Evolutionary conservation across 1,284 basidiomycete species (phyloP), one percentile per base, ranked within the genome.

Genomic region (Mycena sp.): DNA sequence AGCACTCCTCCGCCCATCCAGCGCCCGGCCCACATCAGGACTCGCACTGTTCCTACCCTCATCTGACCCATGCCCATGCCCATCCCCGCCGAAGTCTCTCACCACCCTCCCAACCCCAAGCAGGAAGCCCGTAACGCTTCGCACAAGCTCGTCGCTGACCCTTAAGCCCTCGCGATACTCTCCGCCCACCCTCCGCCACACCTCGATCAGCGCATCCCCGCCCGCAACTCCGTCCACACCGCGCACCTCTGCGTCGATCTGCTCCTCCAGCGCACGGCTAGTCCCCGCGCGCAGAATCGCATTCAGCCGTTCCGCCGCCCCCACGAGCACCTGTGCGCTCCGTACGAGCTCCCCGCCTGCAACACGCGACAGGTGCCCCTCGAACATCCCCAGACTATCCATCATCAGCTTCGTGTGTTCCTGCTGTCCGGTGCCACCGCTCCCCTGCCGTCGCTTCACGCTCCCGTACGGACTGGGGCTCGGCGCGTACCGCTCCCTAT

Each of bases 61-160:
- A 21, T 74, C 76, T 17, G 71, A 78, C 16, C 75, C 69, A 26
- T 69, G 63, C 32, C 68, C 68, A 26, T 69, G 63, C 32, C 68
- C 68, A 16, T 70, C 73, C 50, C 75, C 73, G 49, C 75, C 77
- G 37, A 82, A 71, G 54, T 93, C 91, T 61, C 86, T 82, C 58
- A 93, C 73, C 9, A 90, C 80, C 72, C 85, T 86, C 26, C 92
- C 91, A 5, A 90, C 82, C 32, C 89, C 89, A 21, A 93, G 77
- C 65, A 94, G 74, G 64, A 94, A 86, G 40, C 85, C 86, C 3
- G 92, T 93, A 73, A 91, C 80, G 10, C 85, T 87, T 54, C 92
- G 79, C 1, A 93, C 87, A 43, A 92, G 78, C 71, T 93, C 92
- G 72, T 93, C 92, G 64, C 89, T 90, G 50, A 87, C 81, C 68